These are phyloP conservation scores for Teunomyces funiuensis DNA, from an alignment of 805 yeast species.

Conservation along the genomic window DNA sequence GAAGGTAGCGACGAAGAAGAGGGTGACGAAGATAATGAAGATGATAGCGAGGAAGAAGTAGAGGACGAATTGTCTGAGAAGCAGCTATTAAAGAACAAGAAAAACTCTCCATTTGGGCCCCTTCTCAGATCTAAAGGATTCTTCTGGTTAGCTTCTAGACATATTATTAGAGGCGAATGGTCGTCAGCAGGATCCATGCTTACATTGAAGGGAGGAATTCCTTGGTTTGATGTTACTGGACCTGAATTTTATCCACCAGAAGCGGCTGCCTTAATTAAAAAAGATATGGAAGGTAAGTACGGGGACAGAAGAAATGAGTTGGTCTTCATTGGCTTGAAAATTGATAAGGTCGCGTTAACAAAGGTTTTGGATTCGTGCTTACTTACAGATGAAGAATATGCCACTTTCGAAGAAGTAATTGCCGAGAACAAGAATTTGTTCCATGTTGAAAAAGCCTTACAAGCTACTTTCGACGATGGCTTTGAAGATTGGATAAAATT, in stretches of 20 bases:
- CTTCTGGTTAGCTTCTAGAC: constrained; percentile 45
- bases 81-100: constrained; percentile 32
- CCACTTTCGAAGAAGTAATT: constrained; percentile 25
- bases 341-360: constrained; percentile 27
- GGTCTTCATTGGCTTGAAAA: constrained; percentile 43
- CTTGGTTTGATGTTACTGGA: constrained; percentile 41
- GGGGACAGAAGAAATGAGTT: constrained; percentile 48
- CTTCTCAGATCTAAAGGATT: constrained; percentile 44
- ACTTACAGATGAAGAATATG: constrained; percentile 38
- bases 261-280: constrained; percentile 27
- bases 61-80: constrained; percentile 20
- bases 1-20: constrained; percentile 14
- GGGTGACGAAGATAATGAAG: constrained; percentile 9
- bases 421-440: constrained; percentile 25
- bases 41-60: constrained; percentile 12
- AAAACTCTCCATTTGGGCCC: constrained; percentile 35
- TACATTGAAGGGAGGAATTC: constrained; percentile 41
- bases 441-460: constrained; percentile 28
- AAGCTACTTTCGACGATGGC: constrained; percentile 37
- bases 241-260: constrained; percentile 32
- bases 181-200: constrained; percentile 45
- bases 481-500: constrained; percentile 43
- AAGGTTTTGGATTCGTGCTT: constrained; percentile 38
- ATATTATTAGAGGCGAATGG: constrained; percentile 45
- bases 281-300: constrained; percentile 37